Evolutionary conservation across 2,329 filamentous ascomycete species (phyloP).

Genomic region (Metarhizium album): DNA sequence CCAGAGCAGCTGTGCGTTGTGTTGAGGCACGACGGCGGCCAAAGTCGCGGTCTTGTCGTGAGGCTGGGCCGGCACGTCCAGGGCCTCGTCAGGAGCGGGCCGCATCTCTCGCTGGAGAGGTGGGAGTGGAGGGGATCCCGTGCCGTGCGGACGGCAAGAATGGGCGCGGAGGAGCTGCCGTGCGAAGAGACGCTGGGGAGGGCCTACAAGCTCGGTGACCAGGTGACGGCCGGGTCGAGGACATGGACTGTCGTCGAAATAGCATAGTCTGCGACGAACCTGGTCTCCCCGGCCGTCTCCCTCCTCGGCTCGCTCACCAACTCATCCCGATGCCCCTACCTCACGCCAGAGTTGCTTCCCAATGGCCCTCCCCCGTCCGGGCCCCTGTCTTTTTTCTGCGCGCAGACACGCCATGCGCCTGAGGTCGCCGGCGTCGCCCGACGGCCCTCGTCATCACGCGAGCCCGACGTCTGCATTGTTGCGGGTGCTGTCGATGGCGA

Average conservation of each 20-base stretch:
- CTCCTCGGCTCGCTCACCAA: slow-evolving; percentile 14
- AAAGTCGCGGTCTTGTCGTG: slow-evolving; percentile 38
- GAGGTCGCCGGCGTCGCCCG: slow-evolving; percentile 11
- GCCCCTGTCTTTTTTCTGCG: too few species aligned
- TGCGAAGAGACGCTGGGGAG: slow-evolving; percentile 16
- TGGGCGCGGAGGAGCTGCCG: slow-evolving; percentile 25
- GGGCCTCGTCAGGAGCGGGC: slow-evolving; percentile 38
- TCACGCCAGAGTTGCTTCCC: slow-evolving; percentile 38
- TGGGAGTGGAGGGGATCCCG: slow-evolving; percentile 33
- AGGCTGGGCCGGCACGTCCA: slow-evolving; percentile 45
- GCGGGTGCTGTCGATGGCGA: slow-evolving; percentile 32
- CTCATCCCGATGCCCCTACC: slow-evolving; percentile 35
- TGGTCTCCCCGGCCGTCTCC: not conserved
- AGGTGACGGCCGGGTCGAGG: not conserved
- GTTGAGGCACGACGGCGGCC: slow-evolving; percentile 25
- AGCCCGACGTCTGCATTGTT: slow-evolving; percentile 1
- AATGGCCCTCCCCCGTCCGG: slow-evolving; percentile 37
- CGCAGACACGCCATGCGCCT: too few species aligned
- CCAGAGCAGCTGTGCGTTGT: slow-evolving; percentile 23
- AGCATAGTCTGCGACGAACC: not conserved
- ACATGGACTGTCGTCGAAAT: slow-evolving; percentile 11
- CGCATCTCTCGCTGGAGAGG: slow-evolving; percentile 37
- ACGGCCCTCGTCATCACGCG: slow-evolving; percentile 27
- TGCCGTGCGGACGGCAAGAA: slow-evolving; percentile 22
- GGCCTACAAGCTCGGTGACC: slow-evolving; percentile 1